Evolutionary conservation across 192 early-diverging fungal species (phyloP).

Genomic region (Entophlyctis luteolus): DNA sequence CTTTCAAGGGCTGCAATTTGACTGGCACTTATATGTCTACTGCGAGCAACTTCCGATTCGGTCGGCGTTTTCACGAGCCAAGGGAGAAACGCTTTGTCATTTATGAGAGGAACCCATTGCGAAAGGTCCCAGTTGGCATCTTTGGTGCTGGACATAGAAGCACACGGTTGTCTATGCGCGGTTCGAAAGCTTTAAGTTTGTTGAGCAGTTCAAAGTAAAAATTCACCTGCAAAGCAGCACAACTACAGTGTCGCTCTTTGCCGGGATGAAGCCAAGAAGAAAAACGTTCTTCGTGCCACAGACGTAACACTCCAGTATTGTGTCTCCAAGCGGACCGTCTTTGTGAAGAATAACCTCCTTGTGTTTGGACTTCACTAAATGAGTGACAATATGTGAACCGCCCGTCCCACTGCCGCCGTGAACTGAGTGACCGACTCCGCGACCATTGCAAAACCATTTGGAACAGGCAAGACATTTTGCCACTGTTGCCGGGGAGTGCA

Average conservation of each 20-base stretch:
- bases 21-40: conserved; percentile 74
- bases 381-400: conserved; percentile 93
- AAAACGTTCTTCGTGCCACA: conserved; percentile 94
- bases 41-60: conserved; percentile 75
- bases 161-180: conserved; percentile 75
- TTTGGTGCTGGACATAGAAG: conserved; percentile 77
- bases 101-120: conserved; percentile 96
- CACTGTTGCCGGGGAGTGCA: conserved; percentile 81
- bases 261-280: conserved; percentile 95
- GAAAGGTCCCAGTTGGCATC: conserved; percentile 94
- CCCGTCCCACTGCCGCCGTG: conserved; percentile 48
- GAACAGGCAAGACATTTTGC: conserved; percentile 89
- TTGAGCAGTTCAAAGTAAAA: background rate
- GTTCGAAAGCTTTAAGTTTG: background rate
- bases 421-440: conserved; percentile 53
- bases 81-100: conserved; percentile 86
- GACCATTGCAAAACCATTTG: conserved; percentile 96
- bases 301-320: conserved; percentile 94
- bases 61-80: conserved; percentile 93
- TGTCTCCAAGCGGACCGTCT: conserved; percentile 89
- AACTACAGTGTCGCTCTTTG: conserved; percentile 96
- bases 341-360: conserved; percentile 92
- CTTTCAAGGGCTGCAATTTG: conserved; percentile 89
- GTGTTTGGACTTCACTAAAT: conserved; percentile 88
- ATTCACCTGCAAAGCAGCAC: conserved; percentile 86